Conservation (phyloP, 1,139 yeast genomes). For the Yamadazyma membranifaciens region DNA sequence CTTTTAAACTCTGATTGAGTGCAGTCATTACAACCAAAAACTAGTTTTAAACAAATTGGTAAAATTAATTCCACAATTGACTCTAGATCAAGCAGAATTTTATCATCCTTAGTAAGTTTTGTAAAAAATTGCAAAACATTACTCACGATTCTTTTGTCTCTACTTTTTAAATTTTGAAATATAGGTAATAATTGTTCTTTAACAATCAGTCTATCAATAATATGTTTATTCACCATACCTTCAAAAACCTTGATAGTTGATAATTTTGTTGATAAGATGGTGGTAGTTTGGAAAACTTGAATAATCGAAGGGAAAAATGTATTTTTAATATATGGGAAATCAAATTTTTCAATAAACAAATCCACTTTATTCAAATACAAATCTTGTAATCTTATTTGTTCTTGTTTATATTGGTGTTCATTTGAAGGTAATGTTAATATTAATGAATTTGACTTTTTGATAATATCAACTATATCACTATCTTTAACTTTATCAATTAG, state of each 20-base stretch:
- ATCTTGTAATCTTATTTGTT: constrained; percentile 54
- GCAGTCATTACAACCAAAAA: constrained; percentile 45
- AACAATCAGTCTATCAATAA: constrained; percentile 70
- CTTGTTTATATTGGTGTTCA: constrained; percentile 26
- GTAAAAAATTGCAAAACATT: constrained; percentile 55
- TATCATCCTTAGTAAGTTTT: constrained; percentile 38
- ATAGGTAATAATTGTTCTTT: constrained; percentile 78
- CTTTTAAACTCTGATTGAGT: constrained; percentile 32
- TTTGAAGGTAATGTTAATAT: constrained; percentile 27
- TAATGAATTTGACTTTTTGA: constrained; percentile 29
- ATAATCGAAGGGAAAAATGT: constrained; percentile 71
- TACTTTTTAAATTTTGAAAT: constrained; percentile 68
- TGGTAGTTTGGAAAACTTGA: constrained; percentile 76
- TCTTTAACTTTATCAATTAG: constrained; percentile 54
- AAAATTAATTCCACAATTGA: constrained; percentile 35
- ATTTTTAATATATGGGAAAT: constrained; percentile 72
- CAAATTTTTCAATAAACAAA: constrained; percentile 49
- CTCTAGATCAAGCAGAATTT: constrained; percentile 37
- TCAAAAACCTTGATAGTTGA: constrained; percentile 67
- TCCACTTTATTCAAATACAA: constrained; percentile 48
- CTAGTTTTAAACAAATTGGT: constrained; percentile 37
- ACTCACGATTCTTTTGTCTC: constrained; percentile 67
- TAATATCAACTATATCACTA: constrained; percentile 35
- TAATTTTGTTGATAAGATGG: constrained; percentile 73
- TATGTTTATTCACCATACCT: constrained; percentile 52